A percentile compares a stretch with the other conserved stretches of the same genome.
These are phyloP conservation scores for Penicillium sp. DNA, from an alignment of 2,329 filamentous ascomycete species.

Conservation along the genomic window DNA sequence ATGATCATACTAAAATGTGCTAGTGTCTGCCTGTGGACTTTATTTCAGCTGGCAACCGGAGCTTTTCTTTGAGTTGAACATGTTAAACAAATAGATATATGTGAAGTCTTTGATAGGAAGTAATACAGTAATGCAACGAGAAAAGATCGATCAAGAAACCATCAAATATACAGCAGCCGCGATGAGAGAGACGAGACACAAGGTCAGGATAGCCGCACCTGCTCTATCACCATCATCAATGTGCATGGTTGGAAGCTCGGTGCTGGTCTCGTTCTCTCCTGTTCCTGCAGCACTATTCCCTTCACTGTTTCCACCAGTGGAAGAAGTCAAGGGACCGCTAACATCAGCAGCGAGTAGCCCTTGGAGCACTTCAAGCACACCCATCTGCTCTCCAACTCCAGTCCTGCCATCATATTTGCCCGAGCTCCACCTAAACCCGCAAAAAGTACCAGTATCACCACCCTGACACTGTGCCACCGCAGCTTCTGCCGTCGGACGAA, in stretches of 20 bases:
- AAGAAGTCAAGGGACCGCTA: constrained; percentile 42
- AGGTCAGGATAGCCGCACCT: constrained; percentile 31
- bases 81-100: background rate
- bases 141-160: constrained; percentile 1
- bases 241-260: constrained; percentile 21
- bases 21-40: too few species aligned
- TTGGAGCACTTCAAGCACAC: constrained; percentile 57
- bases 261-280: constrained; percentile 12
- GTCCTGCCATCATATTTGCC: constrained; percentile 32
- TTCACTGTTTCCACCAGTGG: constrained; percentile 33
- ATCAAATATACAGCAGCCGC: constrained; percentile 13
- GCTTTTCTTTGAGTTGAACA: background rate
- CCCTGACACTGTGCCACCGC: constrained; percentile 43
- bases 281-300: constrained; percentile 42
- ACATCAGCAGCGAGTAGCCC: constrained; percentile 49
- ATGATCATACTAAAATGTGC: too few species aligned
- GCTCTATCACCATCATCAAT: constrained; percentile 30
- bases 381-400: constrained; percentile 42
- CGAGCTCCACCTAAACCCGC: constrained; percentile 41
- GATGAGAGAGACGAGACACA: constrained; percentile 23
- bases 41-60: too few species aligned
- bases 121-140: background rate
- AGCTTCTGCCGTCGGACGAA: constrained; percentile 52
- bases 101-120: background rate
- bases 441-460: constrained; percentile 38